Evolutionary conservation across 148 eudicot genomes (phyloP), one percentile per base, ranked within the genome.

Genomic region (Persicaria tinctoria): DNA sequence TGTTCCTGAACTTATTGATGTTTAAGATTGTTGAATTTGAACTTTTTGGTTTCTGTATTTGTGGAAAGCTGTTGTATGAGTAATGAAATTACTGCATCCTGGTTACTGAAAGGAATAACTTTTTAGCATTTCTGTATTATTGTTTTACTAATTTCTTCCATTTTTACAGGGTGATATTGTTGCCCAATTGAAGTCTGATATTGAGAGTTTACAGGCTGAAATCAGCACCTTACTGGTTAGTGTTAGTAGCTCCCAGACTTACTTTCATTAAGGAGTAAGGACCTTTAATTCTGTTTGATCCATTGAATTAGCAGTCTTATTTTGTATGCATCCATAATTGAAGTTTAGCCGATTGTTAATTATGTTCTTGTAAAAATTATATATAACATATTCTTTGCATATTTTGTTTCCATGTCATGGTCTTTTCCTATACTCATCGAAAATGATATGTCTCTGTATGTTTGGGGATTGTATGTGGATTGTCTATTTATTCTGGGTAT

Each of bases 161-260:
- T 4, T 12, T 27, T 68, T 84, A 23, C 85, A 95, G 99, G 99
- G 93, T 53, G 81, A 86, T 79, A 74, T 84, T 79, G 97, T 92
- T 78, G 76, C 78, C 84, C 97, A 90, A 75, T 80, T 95, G 70
- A 95, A 83, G 85, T 82, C 75, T 82, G 99, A 92, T 71, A 84
- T 90, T 86, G 91, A 89, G 78, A 88, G 49, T 75, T 80, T 92
- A 79, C 97, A 89, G 74, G 88, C 78, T 70, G 97, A 95, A 82
- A 90, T 95, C 71, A 90, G 85, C 78, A 75, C 84, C 74, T 87
- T 82, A 66, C 72, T 90, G 94, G 99, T 95, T 80, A 82, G 96
- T 83, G 76, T 71, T 71, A 13, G 44, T 12, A 66, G 47, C 48
- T 66, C 48, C 8, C 8, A 38, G 48, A 66, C 41, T 5, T 66